Percentiles rank a stretch among this genome's conserved stretches.
These are phyloP conservation scores for Hondaea fermentalgiana DNA, from an alignment of 108 stramenopile species.

Conservation along the genomic window DNA sequence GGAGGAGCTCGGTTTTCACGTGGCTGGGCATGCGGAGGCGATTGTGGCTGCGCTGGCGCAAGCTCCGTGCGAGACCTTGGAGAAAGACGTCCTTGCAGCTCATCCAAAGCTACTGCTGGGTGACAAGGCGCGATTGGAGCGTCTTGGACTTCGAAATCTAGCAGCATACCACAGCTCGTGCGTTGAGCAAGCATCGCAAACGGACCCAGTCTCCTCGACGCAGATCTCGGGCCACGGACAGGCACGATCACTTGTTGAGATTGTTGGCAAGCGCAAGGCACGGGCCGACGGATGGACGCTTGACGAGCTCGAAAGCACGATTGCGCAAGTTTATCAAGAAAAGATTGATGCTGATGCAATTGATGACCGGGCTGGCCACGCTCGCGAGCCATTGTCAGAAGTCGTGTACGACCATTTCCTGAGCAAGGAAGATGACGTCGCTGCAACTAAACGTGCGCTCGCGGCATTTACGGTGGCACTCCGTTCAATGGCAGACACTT, in stretches of 20 bases:
- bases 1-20: background rate
- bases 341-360: background rate
- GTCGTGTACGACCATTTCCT: conserved; percentile 8
- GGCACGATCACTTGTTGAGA: background rate
- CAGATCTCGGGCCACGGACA: background rate
- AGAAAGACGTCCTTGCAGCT: background rate
- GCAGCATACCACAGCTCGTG: background rate
- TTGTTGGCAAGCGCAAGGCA: background rate
- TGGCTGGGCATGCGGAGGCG: background rate
- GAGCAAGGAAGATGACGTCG: background rate
- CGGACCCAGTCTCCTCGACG: background rate
- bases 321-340: background rate
- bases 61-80: background rate
- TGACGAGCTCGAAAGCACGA: background rate
- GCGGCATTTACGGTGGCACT: background rate
- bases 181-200: background rate
- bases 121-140: background rate
- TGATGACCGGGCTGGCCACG: background rate
- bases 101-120: background rate
- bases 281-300: background rate
- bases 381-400: background rate
- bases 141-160: background rate
- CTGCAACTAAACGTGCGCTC: background rate
- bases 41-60: background rate
- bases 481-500: background rate